Evolutionary conservation across 805 yeast genomes (phyloP).

Genomic region (Wickerhamomyces tratensis): DNA sequence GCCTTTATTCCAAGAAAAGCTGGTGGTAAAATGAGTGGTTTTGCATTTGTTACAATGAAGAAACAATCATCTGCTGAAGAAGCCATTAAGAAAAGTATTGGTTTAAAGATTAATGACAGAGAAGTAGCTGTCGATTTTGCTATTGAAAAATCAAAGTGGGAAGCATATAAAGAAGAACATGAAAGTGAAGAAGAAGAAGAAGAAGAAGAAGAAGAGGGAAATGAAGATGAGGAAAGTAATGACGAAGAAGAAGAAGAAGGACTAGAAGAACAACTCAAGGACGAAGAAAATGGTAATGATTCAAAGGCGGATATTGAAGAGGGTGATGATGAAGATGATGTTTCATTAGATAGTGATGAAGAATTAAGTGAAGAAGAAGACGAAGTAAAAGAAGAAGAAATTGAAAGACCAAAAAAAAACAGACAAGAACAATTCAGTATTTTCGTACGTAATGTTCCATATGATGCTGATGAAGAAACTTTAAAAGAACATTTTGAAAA

Average conservation of each 20-base stretch:
- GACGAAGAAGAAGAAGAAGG: slow-evolving; percentile 23
- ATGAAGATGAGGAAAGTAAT: slow-evolving; percentile 26
- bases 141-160: slow-evolving; percentile 81
- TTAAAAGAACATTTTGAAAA: slow-evolving; percentile 66
- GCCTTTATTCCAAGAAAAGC: slow-evolving; percentile 82
- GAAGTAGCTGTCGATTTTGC: slow-evolving; percentile 94
- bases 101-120: slow-evolving; percentile 78
- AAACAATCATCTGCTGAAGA: slow-evolving; percentile 65
- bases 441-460: slow-evolving; percentile 89
- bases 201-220: slow-evolving; percentile 30
- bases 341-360: slow-evolving; percentile 24
- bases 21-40: slow-evolving; percentile 88
- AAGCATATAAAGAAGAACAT: slow-evolving; percentile 37
- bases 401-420: slow-evolving; percentile 34
- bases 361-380: slow-evolving; percentile 23
- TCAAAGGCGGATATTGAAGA: slow-evolving; percentile 14
- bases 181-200: slow-evolving; percentile 29
- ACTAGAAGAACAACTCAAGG: slow-evolving; percentile 10
- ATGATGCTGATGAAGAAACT: slow-evolving; percentile 80
- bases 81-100: slow-evolving; percentile 70
- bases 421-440: slow-evolving; percentile 63
- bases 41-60: slow-evolving; percentile 89
- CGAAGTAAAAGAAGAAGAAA: slow-evolving; percentile 20
- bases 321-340: slow-evolving; percentile 16
- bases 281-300: slow-evolving; percentile 15